These are phyloP conservation scores for Yamadazyma laniorum DNA, from an alignment of 805 yeast species.

Conservation along the genomic window DNA sequence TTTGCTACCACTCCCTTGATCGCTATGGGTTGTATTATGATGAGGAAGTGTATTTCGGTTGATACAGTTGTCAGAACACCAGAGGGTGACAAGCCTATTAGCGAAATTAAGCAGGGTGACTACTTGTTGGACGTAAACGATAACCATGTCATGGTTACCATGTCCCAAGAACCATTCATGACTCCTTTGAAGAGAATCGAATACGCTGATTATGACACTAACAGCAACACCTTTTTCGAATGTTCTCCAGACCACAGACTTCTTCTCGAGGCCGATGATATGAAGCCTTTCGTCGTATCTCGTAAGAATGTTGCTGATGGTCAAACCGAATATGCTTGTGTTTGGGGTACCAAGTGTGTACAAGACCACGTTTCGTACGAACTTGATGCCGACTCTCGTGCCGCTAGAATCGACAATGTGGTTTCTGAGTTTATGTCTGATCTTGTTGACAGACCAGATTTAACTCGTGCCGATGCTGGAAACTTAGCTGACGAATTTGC, in stretches of 20 bases:
- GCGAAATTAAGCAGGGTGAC: conserved; percentile 7
- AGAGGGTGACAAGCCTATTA: conserved; percentile 4
- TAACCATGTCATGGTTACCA: conserved; percentile 4
- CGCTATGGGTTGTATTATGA: conserved; percentile 96
- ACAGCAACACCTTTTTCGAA: neutral
- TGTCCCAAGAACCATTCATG: neutral
- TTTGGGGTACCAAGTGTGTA: neutral
- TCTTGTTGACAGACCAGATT: neutral
- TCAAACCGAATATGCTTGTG: neutral
- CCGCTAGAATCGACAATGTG: too few relatives aligned
- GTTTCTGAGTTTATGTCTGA: too few relatives aligned
- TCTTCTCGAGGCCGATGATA: neutral
- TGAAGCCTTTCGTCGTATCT: too few relatives aligned
- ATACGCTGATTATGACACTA: conserved; percentile 7
- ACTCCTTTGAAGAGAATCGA: conserved; percentile 6
- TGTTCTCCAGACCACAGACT: neutral
- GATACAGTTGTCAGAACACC: conserved; percentile 2
- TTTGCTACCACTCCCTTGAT: conserved; percentile 96
- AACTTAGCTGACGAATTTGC: neutral
- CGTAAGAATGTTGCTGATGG: too few relatives aligned
- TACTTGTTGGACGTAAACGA: conserved; percentile 7
- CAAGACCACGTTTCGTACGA: neutral
- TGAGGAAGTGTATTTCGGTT: conserved; percentile 75
- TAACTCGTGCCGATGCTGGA: neutral
- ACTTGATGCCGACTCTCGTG: too few relatives aligned